Conservation (phyloP, 495 filamentous ascomycete genomes). For the Cercophora newfieldiana region DNA sequence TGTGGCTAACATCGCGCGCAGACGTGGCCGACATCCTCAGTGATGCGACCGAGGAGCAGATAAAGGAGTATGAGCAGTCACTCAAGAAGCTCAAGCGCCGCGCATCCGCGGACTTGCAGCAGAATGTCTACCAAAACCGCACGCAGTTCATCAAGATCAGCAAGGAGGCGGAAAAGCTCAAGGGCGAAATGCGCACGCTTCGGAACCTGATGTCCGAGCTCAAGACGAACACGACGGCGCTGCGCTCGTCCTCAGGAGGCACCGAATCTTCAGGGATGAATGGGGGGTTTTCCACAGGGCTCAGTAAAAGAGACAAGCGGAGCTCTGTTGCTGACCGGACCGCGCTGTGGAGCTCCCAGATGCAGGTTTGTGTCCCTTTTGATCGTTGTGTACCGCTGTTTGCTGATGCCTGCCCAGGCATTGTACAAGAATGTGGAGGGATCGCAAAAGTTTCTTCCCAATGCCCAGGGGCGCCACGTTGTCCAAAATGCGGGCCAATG, state of each 20-base stretch:
- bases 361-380: constrained; percentile 45
- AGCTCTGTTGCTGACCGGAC: constrained; percentile 93
- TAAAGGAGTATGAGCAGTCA: constrained; percentile 74
- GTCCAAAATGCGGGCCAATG: constrained; percentile 85
- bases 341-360: constrained; percentile 89
- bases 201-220: constrained; percentile 87
- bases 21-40: constrained; percentile 76
- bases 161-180: constrained; percentile 97
- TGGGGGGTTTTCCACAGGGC: constrained; percentile 46
- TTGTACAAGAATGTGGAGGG: constrained; percentile 96
- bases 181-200: constrained; percentile 90
- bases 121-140: constrained; percentile 96
- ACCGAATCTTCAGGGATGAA: constrained; percentile 25
- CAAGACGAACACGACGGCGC: constrained; percentile 66
- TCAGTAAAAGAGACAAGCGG: constrained; percentile 67
- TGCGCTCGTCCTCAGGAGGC: constrained; percentile 65
- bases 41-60: constrained; percentile 92
- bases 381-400: too few relatives aligned
- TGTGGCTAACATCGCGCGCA: constrained; percentile 1
- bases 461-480: constrained; percentile 86
- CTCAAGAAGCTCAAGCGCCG: constrained; percentile 78
- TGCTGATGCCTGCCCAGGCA: constrained; percentile 35
- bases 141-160: constrained; percentile 99
- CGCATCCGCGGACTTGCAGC: constrained; percentile 85
- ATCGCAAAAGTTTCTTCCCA: constrained; percentile 93